These are phyloP conservation scores for Fusarium illudens DNA, from an alignment of 2,329 filamentous ascomycete species.

Conservation along the genomic window DNA sequence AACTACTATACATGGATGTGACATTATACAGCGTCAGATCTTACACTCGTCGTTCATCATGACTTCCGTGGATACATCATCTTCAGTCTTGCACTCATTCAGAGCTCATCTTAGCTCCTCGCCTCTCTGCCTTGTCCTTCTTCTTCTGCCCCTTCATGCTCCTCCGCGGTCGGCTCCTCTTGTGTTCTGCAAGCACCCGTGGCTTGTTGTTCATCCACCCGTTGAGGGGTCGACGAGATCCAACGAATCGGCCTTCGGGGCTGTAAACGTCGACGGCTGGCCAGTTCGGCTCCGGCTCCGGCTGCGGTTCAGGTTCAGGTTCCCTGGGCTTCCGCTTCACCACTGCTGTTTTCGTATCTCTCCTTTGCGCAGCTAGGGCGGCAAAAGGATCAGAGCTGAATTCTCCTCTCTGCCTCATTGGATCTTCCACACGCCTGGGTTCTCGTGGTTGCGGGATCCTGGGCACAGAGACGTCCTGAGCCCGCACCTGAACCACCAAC, in stretches of 20 bases:
- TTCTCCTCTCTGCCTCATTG: not conserved
- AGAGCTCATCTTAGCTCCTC: conserved; percentile 27
- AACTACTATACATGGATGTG: conserved; percentile 19
- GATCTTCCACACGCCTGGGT: not conserved
- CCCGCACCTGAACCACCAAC: conserved; percentile 81
- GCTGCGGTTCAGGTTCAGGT: conserved; percentile 19
- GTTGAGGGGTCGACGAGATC: conserved; percentile 71
- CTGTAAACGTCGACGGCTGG: conserved; percentile 85
- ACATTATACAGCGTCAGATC: conserved; percentile 20
- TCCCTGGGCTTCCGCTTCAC: conserved; percentile 8
- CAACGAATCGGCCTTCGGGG: conserved; percentile 84
- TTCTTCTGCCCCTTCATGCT: conserved; percentile 73
- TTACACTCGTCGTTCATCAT: conserved; percentile 25
- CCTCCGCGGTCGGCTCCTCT: conserved; percentile 66
- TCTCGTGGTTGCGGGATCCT: conserved; percentile 5
- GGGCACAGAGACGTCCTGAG: conserved; percentile 50
- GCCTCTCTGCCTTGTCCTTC: conserved; percentile 44
- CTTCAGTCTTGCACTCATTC: conserved; percentile 4
- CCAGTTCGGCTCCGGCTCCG: conserved; percentile 57
- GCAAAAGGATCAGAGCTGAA: conserved; percentile 35
- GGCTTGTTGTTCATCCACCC: conserved; percentile 73
- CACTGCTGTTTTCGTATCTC: conserved; percentile 16
- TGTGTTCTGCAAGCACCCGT: conserved; percentile 56
- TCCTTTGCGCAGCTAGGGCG: conserved; percentile 40
- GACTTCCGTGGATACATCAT: too few species aligned